Percentiles rank a stretch among this genome's conserved stretches.
Evolutionary conservation across 2,329 filamentous ascomycete genomes (phyloP).

Genomic region (Colletotrichum phormii): DNA sequence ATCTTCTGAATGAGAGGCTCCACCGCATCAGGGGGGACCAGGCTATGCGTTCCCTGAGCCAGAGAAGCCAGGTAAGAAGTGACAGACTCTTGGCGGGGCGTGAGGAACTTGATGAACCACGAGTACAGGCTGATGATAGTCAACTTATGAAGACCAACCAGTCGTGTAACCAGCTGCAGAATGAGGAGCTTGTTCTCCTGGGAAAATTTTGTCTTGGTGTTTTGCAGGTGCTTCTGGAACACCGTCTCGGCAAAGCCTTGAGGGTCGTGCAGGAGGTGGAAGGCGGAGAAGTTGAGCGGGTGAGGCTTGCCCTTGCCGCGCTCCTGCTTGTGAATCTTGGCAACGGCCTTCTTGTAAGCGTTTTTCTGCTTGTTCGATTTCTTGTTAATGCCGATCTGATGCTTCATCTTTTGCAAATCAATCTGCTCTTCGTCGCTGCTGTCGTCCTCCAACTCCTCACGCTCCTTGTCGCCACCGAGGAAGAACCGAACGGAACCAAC

Average conservation of each 20-base stretch:
- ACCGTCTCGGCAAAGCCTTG: constrained; percentile 92
- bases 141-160: constrained; percentile 93
- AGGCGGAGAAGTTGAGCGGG: constrained; percentile 92
- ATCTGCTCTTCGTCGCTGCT: constrained; percentile 83
- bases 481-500: constrained; percentile 92
- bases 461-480: constrained; percentile 93
- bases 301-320: constrained; percentile 90
- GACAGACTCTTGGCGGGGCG: constrained; percentile 87
- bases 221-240: constrained; percentile 92
- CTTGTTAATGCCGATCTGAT: constrained; percentile 93
- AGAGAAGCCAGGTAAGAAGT: constrained; percentile 93
- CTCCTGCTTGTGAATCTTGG: constrained; percentile 85
- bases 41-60: constrained; percentile 89
- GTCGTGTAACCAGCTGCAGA: constrained; percentile 87
- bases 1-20: constrained; percentile 95
- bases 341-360: constrained; percentile 81
- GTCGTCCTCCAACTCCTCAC: constrained; percentile 92
- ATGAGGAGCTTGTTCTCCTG: constrained; percentile 92
- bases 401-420: constrained; percentile 84
- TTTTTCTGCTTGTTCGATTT: constrained; percentile 91
- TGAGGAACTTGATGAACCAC: constrained; percentile 94
- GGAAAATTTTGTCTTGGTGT: constrained; percentile 84
- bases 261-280: constrained; percentile 93
- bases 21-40: constrained; percentile 91
- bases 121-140: constrained; percentile 93